Conservation (phyloP, 306 rosid genomes). For the Corylus heterophylla region DNA sequence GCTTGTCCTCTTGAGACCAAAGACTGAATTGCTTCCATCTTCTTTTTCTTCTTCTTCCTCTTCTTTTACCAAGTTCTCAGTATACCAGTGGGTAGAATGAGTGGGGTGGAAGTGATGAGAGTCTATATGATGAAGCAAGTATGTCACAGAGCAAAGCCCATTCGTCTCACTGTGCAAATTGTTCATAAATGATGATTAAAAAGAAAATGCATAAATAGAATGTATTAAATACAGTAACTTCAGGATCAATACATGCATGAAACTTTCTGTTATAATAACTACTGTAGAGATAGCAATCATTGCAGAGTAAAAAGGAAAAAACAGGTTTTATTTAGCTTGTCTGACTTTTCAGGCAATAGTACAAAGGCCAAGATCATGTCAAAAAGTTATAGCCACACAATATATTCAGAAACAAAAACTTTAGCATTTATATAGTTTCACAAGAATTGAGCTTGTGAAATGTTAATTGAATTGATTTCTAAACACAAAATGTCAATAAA, state of each 20-base stretch:
- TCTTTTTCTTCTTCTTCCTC: not conserved
- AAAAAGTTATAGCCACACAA: not conserved
- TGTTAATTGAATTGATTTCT: constrained; percentile 31
- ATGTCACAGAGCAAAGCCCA: constrained; percentile 90
- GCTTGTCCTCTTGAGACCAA: constrained; percentile 80
- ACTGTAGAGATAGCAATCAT: not conserved
- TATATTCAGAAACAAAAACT: not conserved
- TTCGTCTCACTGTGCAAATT: constrained; percentile 89
- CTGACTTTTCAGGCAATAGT: not conserved
- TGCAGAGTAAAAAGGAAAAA: not conserved
- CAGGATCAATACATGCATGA: not conserved
- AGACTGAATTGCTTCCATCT: constrained; percentile 69
- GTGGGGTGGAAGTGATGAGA: too few relatives aligned
- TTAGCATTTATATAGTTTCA: not conserved
- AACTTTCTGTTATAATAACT: not conserved
- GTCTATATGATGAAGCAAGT: constrained; percentile 52
- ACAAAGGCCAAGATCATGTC: not conserved
- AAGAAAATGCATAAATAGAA: not conserved
- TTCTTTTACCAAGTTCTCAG: too few relatives aligned
- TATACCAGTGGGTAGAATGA: too few relatives aligned
- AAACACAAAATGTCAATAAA: too few relatives aligned
- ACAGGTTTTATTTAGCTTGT: not conserved
- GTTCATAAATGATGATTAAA: constrained; percentile 30
- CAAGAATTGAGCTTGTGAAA: too few relatives aligned
- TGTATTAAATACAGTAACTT: constrained; percentile 1